Percentiles rank a stretch among this genome's conserved stretches.
Evolutionary conservation across 1,139 yeast species (phyloP).

Genomic region (Pichia sp.): DNA sequence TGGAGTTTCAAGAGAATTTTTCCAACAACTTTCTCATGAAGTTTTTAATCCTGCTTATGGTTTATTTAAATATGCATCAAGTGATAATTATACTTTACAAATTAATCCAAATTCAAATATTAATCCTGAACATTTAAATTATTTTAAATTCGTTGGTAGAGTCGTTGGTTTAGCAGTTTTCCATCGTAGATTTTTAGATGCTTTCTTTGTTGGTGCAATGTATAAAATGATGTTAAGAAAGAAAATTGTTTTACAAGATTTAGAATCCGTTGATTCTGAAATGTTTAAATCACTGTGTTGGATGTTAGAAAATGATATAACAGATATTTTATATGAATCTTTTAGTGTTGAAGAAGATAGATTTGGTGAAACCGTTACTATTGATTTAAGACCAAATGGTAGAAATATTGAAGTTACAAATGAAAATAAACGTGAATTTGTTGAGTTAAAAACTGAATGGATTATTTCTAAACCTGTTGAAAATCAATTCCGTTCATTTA

Average conservation of each 20-base stretch:
- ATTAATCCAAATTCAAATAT: constrained; percentile 97
- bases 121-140: constrained; percentile 95
- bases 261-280: constrained; percentile 99
- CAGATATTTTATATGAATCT: constrained; percentile 77
- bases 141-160: constrained; percentile 96
- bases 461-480: constrained; percentile 88
- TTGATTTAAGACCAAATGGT: constrained; percentile 88
- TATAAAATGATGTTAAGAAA: constrained; percentile 96
- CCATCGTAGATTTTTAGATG: constrained; percentile 96
- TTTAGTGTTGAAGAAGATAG: constrained; percentile 94
- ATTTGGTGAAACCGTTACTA: constrained; percentile 87
- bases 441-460: constrained; percentile 94
- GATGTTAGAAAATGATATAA: constrained; percentile 92
- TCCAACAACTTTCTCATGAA: constrained; percentile 92
- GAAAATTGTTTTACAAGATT: constrained; percentile 90
- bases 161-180: constrained; percentile 96
- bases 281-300: constrained; percentile 90
- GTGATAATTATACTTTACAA: constrained; percentile 94
- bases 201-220: constrained; percentile 95
- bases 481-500: constrained; percentile 92
- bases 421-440: constrained; percentile 92
- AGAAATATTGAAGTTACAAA: constrained; percentile 85
- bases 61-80: constrained; percentile 93
- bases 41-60: constrained; percentile 99
- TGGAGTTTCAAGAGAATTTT: constrained; percentile 97